Percentiles rank a stretch among this genome's conserved stretches.
Conservation (phyloP, 257 asterid species). For the Rauvolfia tetraphylla region DNA sequence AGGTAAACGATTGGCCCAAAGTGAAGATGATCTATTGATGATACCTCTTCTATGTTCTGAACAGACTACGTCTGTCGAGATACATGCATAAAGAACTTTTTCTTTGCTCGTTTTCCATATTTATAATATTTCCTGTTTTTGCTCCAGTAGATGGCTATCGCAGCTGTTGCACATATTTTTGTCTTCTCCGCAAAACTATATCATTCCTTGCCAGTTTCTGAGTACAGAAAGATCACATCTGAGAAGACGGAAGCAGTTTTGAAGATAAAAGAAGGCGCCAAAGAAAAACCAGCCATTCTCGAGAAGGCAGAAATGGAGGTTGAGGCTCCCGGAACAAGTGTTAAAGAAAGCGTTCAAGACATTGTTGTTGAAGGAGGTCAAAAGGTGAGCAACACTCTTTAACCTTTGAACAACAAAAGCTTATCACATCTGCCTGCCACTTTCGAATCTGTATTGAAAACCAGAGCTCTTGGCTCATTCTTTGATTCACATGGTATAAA, state of each 20-base stretch:
- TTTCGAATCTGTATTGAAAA: background rate
- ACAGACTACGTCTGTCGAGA: background rate
- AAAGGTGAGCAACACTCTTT: constrained; percentile 41
- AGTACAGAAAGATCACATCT: constrained; percentile 37
- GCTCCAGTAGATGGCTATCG: constrained; percentile 75
- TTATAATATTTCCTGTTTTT: background rate
- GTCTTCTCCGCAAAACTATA: constrained; percentile 85
- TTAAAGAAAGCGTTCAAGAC: constrained; percentile 87
- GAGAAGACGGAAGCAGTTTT: constrained; percentile 47
- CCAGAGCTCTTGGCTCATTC: background rate
- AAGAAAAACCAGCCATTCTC: constrained; percentile 46
- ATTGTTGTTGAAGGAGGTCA: constrained; percentile 94
- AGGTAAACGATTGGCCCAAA: background rate
- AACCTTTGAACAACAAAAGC: background rate
- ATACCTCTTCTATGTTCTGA: background rate
- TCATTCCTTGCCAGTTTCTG: constrained; percentile 48
- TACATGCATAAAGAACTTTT: background rate
- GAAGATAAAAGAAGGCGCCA: constrained; percentile 43
- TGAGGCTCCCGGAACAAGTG: constrained; percentile 82
- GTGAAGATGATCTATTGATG: background rate
- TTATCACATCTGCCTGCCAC: background rate
- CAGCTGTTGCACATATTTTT: constrained; percentile 85
- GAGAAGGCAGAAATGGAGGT: constrained; percentile 65
- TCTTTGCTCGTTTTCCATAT: no score
- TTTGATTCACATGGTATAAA: background rate